A percentile compares a stretch with the other conserved stretches of the same genome.
These are phyloP conservation scores for Acer saccharum DNA, from an alignment of 345 rosid genomes.

Conservation along the genomic window DNA sequence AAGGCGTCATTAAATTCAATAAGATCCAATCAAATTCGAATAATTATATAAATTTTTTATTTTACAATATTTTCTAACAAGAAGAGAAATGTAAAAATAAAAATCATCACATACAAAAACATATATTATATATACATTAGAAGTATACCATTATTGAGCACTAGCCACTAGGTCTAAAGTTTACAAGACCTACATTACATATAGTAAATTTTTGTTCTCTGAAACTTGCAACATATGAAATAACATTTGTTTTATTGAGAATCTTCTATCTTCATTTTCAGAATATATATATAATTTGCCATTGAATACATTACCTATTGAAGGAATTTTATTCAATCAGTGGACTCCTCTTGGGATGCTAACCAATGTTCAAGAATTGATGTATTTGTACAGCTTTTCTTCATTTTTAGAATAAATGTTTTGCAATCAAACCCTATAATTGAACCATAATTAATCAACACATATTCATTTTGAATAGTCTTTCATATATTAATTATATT, in stretches of 20 bases:
- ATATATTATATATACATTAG: not conserved
- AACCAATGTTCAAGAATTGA: not conserved
- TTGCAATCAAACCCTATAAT: not conserved
- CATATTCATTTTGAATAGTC: no score
- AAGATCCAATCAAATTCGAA: no score
- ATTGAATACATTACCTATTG: not conserved
- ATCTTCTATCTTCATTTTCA: not conserved
- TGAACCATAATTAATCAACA: not conserved
- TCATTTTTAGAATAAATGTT: not conserved
- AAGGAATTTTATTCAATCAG: not conserved
- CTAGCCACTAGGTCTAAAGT: not conserved
- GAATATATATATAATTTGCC: not conserved
- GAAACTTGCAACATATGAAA: not conserved
- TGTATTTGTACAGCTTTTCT: not conserved
- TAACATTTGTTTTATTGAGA: not conserved
- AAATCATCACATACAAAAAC: no score
- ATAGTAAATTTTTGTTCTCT: not conserved
- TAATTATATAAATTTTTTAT: no score
- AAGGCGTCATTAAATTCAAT: no score
- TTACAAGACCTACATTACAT: not conserved
- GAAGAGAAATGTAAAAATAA: no score
- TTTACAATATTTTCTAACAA: no score
- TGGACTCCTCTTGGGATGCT: conserved; percentile 2
- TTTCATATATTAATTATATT: no score
- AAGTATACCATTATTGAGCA: not conserved